Evolutionary conservation across 257 asterid genomes (phyloP).

Genomic region (Knoxia roxburghii): DNA sequence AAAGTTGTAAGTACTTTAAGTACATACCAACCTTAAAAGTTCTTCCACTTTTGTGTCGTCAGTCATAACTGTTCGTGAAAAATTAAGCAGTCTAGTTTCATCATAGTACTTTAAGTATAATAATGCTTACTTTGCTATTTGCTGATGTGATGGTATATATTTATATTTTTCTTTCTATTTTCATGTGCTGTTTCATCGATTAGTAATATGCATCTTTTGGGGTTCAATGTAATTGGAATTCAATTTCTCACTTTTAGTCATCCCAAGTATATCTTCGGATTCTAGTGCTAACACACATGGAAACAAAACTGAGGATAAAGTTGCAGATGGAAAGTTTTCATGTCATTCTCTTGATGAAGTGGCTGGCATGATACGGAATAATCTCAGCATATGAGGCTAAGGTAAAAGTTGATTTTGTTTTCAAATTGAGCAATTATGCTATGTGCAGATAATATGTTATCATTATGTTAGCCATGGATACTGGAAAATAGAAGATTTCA

Average conservation of each 20-base stretch:
- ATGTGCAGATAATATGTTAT: background rate
- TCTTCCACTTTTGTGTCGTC: background rate
- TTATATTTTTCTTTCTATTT: slow-evolving; percentile 8
- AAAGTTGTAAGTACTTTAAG: no score
- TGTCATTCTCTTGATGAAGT: slow-evolving; percentile 81
- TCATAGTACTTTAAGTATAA: background rate
- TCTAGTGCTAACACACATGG: slow-evolving; percentile 42
- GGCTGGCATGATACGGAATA: slow-evolving; percentile 74
- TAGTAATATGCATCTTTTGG: slow-evolving; percentile 13
- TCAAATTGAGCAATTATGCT: background rate
- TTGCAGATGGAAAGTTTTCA: slow-evolving; percentile 44
- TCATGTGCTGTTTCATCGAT: slow-evolving; percentile 14
- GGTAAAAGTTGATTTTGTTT: slow-evolving; percentile 48
- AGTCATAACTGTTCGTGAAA: background rate
- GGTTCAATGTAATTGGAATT: background rate
- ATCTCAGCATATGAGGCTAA: slow-evolving; percentile 78
- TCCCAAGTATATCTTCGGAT: slow-evolving; percentile 82
- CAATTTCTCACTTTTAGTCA: slow-evolving; percentile 39
- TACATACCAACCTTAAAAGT: no score
- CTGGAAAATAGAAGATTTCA: background rate
- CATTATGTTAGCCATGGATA: background rate
- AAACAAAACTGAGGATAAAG: slow-evolving; percentile 62
- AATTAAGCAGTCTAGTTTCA: background rate
- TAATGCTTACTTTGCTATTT: background rate
- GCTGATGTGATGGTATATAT: background rate